Evolutionary conservation across 108 stramenopile species (phyloP).

Genomic region (Conticribra guillardii): DNA sequence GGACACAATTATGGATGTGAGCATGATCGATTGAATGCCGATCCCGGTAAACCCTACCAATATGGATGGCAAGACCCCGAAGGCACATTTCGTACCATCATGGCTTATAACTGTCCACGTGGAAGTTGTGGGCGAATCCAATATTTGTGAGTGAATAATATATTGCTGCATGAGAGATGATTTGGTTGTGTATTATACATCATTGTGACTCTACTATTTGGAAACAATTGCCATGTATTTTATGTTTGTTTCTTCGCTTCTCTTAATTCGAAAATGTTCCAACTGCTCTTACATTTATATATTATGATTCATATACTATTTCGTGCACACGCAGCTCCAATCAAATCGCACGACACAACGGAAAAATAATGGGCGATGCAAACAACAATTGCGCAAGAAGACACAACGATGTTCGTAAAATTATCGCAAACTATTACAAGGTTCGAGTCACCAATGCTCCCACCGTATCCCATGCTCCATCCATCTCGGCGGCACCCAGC

Average conservation of each 20-base stretch:
- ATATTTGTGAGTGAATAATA: no score
- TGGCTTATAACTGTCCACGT: conserved; percentile 40
- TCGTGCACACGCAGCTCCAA: no score
- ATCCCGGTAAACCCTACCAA: conserved; percentile 21
- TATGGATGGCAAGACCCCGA: conserved; percentile 46
- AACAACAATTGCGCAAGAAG: conserved; percentile 16
- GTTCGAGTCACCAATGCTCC: conserved; percentile 19
- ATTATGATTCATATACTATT: no score
- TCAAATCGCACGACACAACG: conserved; percentile 8
- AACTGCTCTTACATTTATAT: no score
- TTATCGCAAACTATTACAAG: conserved; percentile 5
- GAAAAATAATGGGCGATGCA: conserved; percentile 23
- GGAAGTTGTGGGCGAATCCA: conserved; percentile 26
- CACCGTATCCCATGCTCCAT: conserved; percentile 9
- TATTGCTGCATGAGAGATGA: no score
- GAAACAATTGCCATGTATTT: no score
- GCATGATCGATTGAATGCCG: conserved; percentile 23
- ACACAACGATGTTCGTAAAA: conserved; percentile 10
- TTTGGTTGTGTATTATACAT: no score
- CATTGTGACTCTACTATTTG: no score
- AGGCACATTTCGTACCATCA: conserved; percentile 41
- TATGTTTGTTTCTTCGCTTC: no score
- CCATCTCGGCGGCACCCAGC: background rate
- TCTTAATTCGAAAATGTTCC: no score
- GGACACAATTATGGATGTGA: conserved; percentile 34